Percentiles rank a stretch among this genome's conserved stretches.
Evolutionary conservation across 2,329 filamentous ascomycete genomes (phyloP).

Genomic region (Apiospora rasikravindrae): DNA sequence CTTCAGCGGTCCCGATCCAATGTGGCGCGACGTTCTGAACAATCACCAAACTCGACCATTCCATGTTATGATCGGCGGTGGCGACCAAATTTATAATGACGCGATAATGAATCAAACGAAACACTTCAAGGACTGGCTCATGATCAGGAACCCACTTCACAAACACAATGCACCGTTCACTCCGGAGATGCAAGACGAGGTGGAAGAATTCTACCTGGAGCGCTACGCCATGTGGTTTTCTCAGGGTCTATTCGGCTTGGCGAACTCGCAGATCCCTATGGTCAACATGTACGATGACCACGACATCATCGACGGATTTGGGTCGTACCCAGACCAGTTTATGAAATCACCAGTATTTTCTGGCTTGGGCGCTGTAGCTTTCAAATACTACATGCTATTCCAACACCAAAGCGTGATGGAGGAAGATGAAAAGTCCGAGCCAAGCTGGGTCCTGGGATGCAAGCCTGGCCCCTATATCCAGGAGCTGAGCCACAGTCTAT

Average conservation of each 20-base stretch:
- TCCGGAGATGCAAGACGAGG: slow-evolving; percentile 81
- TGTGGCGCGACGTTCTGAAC: slow-evolving; percentile 97
- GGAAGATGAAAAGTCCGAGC: slow-evolving; percentile 83
- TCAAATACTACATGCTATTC: slow-evolving; percentile 99
- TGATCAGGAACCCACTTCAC: slow-evolving; percentile 76
- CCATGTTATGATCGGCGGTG: slow-evolving; percentile 97
- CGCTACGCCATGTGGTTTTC: slow-evolving; percentile 96
- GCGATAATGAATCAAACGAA: slow-evolving; percentile 75
- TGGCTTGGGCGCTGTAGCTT: slow-evolving; percentile 87
- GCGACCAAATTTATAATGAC: slow-evolving; percentile 97
- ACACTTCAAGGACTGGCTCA: slow-evolving; percentile 83
- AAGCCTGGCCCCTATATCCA: slow-evolving; percentile 88
- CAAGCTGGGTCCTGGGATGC: slow-evolving; percentile 86
- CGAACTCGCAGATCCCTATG: slow-evolving; percentile 95
- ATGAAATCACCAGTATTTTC: slow-evolving; percentile 91
- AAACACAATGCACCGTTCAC: slow-evolving; percentile 83
- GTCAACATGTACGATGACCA: slow-evolving; percentile 98
- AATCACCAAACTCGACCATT: slow-evolving; percentile 90
- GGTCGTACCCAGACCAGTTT: slow-evolving; percentile 89
- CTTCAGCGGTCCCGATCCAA: slow-evolving; percentile 89
- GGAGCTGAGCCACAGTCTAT: slow-evolving; percentile 83
- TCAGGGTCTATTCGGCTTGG: slow-evolving; percentile 90
- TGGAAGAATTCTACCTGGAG: slow-evolving; percentile 87
- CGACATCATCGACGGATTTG: slow-evolving; percentile 89
- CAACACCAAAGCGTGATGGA: slow-evolving; percentile 88